These are phyloP conservation scores for Neurospora crassa DNA, from an alignment of 2,329 filamentous ascomycete genomes.

Conservation along the genomic window DNA sequence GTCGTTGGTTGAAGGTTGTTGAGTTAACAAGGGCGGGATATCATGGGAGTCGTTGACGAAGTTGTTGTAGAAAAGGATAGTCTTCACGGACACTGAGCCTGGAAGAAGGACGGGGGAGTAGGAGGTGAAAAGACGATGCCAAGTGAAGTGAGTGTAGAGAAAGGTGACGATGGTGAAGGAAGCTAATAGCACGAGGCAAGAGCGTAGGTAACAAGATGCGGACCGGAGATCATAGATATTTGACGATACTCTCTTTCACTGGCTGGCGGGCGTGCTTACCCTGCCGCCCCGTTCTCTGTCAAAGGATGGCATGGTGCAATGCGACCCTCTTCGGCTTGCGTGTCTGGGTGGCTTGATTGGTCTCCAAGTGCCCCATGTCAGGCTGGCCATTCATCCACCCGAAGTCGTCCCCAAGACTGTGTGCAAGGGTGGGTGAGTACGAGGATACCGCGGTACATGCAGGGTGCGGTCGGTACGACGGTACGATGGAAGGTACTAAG, in stretches of 20 bases:
- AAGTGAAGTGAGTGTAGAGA: constrained; percentile 19
- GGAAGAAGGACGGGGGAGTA: constrained; percentile 7
- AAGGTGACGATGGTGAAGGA: constrained; percentile 11
- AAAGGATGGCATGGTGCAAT: constrained; percentile 11
- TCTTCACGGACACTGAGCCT: constrained; percentile 8
- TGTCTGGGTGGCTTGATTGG: constrained; percentile 20
- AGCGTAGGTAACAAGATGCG: constrained; percentile 8
- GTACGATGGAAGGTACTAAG: background rate
- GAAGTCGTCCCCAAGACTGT: constrained; percentile 4
- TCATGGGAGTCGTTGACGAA: constrained; percentile 7
- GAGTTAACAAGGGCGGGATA: constrained; percentile 4
- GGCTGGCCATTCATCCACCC: constrained; percentile 10
- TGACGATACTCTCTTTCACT: constrained; percentile 10
- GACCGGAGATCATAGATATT: constrained; percentile 21
- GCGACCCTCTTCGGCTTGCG: constrained; percentile 13
- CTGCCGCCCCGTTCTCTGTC: constrained; percentile 18
- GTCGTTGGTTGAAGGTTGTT: constrained; percentile 11
- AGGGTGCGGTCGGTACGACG: background rate
- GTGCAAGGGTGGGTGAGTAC: constrained; percentile 2
- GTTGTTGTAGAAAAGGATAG: constrained; percentile 4
- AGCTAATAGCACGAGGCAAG: constrained; percentile 8
- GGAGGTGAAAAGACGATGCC: constrained; percentile 4
- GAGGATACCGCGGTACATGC: background rate
- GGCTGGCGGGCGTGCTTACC: constrained; percentile 7
- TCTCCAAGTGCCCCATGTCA: constrained; percentile 14